These are phyloP conservation scores for Hirsutella thompsonii DNA, from an alignment of 2,329 filamentous ascomycete genomes.

Conservation along the genomic window DNA sequence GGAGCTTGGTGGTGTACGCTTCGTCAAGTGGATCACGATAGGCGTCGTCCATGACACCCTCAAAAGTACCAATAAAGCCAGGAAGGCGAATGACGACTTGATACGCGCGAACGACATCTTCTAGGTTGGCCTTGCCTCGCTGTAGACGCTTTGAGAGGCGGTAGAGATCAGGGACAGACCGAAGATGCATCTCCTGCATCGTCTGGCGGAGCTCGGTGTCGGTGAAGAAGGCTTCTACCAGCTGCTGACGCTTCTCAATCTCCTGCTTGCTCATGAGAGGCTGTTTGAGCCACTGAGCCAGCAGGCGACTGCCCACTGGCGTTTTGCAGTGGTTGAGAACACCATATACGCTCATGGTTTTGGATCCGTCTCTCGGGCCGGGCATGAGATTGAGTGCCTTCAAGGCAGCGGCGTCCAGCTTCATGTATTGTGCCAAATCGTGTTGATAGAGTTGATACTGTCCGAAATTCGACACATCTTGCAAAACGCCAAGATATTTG, in stretches of 20 bases:
- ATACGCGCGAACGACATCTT: slow-evolving; percentile 91
- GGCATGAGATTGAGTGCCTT: slow-evolving; percentile 97
- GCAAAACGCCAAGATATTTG: slow-evolving; percentile 83
- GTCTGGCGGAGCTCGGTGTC: slow-evolving; percentile 90
- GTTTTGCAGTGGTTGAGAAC: slow-evolving; percentile 97
- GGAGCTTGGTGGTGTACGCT: slow-evolving; percentile 76
- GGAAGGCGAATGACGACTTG: slow-evolving; percentile 88
- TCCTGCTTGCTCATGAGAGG: slow-evolving; percentile 83
- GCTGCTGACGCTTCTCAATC: slow-evolving; percentile 81
- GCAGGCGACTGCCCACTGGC: slow-evolving; percentile 73
- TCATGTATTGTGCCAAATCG: slow-evolving; percentile 95
- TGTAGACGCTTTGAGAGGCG: slow-evolving; percentile 91
- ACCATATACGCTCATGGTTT: slow-evolving; percentile 93
- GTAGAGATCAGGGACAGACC: slow-evolving; percentile 88
- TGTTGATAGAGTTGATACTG: slow-evolving; percentile 97
- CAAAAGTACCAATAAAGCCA: slow-evolving; percentile 77
- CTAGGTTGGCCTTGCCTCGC: slow-evolving; percentile 75
- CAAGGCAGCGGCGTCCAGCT: slow-evolving; percentile 84
- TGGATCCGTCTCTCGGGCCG: slow-evolving; percentile 84
- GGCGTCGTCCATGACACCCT: slow-evolving; percentile 88
- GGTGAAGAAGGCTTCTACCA: slow-evolving; percentile 88
- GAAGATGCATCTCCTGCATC: slow-evolving; percentile 91
- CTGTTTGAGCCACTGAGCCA: slow-evolving; percentile 96
- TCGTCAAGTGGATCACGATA: slow-evolving; percentile 79
- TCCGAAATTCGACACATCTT: slow-evolving; percentile 88